Evolutionary conservation across 805 yeast species (phyloP), one percentile per base, ranked within the genome.

Genomic region (Schwanniomyces sp.): DNA sequence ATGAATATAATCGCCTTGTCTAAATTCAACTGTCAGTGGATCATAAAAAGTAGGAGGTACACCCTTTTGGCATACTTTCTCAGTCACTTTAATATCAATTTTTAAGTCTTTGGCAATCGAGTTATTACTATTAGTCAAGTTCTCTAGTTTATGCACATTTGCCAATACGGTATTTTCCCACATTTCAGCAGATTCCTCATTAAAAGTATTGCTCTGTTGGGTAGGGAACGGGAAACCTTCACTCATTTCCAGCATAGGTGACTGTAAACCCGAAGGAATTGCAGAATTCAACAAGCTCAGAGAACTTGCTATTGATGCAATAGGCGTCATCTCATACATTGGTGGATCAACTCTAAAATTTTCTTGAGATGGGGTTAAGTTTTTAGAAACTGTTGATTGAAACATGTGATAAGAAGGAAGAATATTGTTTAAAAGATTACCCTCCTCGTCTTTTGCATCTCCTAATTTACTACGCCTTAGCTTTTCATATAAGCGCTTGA

Each of bases 351-450:
- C 67, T 7, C 60, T 55, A 54, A 62, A 73, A 53, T 69, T 72
- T 48, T 73, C 78, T 32, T 69, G 65, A 9, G 67, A 54, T 12
- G 70, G 69, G 1, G 67, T 66, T 47, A 73, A 48, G 21, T 62
- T 62, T 47, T 69, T 69, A 38, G 73, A 66, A 7, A 74, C 60
- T 5, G 77, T 74, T 28, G 75, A 61, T 55, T 69, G 70, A 57
- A 64, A 72, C 77, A 74, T 73, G 36, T 72, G 72, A 52, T 73
- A 74, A 8, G 76, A 71, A 1, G 78, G 78, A 11, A 74, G 61
- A 30, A 74, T 74, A 43, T 71, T 68, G 42, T 55, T 62, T 8
- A 65, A 42, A 17, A 57, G 48, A 16, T 59, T 60, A 41, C 62
- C 65, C n/a, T 54, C 64, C 29, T 16, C 36, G 7, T 45, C 32